Evolutionary conservation across 2,329 filamentous ascomycete species (phyloP).

Genomic region (Orbilia javanica): DNA sequence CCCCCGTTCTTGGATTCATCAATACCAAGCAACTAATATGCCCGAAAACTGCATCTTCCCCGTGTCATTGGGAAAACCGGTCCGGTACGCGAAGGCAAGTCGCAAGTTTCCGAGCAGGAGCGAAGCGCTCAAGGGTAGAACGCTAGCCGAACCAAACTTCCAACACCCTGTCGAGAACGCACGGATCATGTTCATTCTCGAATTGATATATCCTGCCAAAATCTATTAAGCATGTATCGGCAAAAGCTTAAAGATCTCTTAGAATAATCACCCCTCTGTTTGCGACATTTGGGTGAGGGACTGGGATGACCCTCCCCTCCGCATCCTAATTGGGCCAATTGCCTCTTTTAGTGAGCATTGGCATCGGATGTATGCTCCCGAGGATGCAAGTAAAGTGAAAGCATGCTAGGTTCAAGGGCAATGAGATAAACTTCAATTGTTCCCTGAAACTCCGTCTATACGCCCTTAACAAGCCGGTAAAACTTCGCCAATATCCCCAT

Average conservation of each 20-base stretch:
- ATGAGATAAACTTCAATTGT: not conserved
- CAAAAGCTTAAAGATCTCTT: conserved; percentile 34
- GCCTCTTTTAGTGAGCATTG: conserved; percentile 19
- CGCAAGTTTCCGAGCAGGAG: not conserved
- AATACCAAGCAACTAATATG: conserved; percentile 1
- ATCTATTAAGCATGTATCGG: conserved; percentile 1
- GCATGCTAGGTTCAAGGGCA: conserved; percentile 4
- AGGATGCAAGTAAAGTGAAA: not conserved
- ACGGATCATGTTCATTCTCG: not conserved
- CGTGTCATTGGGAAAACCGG: conserved; percentile 30
- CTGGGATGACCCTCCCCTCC: not conserved
- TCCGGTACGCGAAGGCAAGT: conserved; percentile 42
- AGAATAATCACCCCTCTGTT: too few relatives aligned
- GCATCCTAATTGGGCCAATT: conserved; percentile 18
- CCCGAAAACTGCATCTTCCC: not conserved
- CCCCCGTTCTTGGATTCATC: not conserved
- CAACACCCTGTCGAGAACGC: not conserved
- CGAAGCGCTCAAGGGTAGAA: conserved; percentile 21
- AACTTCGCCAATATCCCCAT: not conserved
- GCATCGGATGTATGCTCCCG: conserved; percentile 30
- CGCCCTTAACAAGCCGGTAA: not conserved
- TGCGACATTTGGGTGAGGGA: too few relatives aligned
- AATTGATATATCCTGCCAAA: not conserved
- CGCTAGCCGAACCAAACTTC: conserved; percentile 41
- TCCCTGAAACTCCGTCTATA: conserved; percentile 13